Percentiles rank a stretch among this genome's conserved stretches.
Conservation (phyloP, 2,329 filamentous ascomycete species). For the Celoporthe dispersa region DNA sequence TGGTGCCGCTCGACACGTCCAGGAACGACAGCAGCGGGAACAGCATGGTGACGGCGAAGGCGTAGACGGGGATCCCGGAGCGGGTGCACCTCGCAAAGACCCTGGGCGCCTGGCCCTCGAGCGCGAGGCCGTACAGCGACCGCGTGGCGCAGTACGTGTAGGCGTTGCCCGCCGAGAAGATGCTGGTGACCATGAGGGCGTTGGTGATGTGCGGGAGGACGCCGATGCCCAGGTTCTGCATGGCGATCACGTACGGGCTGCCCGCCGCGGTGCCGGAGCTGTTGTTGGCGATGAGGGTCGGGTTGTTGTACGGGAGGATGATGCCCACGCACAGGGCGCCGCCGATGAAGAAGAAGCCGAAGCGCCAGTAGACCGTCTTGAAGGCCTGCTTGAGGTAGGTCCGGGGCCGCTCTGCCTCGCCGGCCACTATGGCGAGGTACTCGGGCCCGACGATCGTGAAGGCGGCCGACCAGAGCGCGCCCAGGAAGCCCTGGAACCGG, state of each 20-base stretch:
- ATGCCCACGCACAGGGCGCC: conserved; percentile 72
- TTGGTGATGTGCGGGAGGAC: conserved; percentile 63
- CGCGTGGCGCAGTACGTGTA: conserved; percentile 30
- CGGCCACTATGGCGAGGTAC: conserved; percentile 71
- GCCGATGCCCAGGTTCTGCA: conserved; percentile 56
- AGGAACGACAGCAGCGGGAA: conserved; percentile 50
- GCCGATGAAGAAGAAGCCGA: conserved; percentile 73
- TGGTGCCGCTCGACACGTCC: conserved; percentile 28
- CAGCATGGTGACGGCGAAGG: conserved; percentile 57
- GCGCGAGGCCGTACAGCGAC: conserved; percentile 29
- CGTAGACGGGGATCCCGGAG: conserved; percentile 65
- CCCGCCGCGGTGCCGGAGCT: conserved; percentile 52
- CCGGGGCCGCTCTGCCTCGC: conserved; percentile 68
- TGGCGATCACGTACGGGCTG: conserved; percentile 67
- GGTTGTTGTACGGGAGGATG: conserved; percentile 67
- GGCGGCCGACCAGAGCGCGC: conserved; percentile 66
- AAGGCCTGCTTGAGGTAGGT: conserved; percentile 69
- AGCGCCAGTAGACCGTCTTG: conserved; percentile 74
- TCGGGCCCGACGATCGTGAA: conserved; percentile 71
- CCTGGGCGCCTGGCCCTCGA: conserved; percentile 28
- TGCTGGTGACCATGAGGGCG: conserved; percentile 44
- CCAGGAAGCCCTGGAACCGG: conserved; percentile 71
- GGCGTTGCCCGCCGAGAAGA: conserved; percentile 30
- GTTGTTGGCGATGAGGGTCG: conserved; percentile 53
- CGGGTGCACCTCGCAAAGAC: conserved; percentile 63